Base-by-base conservation (phyloP, 768 basidiomycete genomes). In the Pisolithus tinctorius region DNA sequence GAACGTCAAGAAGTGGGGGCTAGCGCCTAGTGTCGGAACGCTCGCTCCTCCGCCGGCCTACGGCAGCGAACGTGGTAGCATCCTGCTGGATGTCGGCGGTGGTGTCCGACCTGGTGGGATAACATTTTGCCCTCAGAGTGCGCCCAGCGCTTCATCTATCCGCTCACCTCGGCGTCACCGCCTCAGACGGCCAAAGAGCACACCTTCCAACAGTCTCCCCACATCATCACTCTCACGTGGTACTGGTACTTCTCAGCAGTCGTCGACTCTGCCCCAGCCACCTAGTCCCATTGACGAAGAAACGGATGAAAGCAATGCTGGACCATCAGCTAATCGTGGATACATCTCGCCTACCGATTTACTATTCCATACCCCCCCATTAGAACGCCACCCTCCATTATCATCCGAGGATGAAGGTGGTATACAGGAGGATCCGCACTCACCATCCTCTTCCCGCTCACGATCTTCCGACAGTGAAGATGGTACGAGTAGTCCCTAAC, bases 1-100 rank as follows among this genome's bases (percentile, higher is more conserved):
- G 31, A 97, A 99, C 64, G 96, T 99, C 55, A 99, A 99, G 79
- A 98, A 97, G 67, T 99, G 96, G 96, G 96, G 96, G 16, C 71
- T 98, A 30, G 96, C 96, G 31, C 96, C 96, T 7, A 96, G 93
- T 65, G 86, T 94, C 13, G 96, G 96, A 44, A 98, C 96, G 0
- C 78, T 98, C 9, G 95, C 95, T 1, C 96, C 96, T 14, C 96
- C 96, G 27, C 96, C 96, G 5, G 94, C 96, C 0, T 98, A 98
- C 68, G 96, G 96, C 16, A 93, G 89, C 60, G 96, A 99, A 67
- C 80, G 93, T 10, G 96, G 95, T 7, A 95, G 92, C 63, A 97
- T 99, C 52, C 74, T 99, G 8, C 77, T 99, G 2, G 93, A 96
- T 67, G 88, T 93, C 1, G 94, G 93, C 5, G 66, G 66, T 40